Base-by-base conservation (phyloP, 164 flowering plant genomes). In the Chimonanthus salicifolius region DNA sequence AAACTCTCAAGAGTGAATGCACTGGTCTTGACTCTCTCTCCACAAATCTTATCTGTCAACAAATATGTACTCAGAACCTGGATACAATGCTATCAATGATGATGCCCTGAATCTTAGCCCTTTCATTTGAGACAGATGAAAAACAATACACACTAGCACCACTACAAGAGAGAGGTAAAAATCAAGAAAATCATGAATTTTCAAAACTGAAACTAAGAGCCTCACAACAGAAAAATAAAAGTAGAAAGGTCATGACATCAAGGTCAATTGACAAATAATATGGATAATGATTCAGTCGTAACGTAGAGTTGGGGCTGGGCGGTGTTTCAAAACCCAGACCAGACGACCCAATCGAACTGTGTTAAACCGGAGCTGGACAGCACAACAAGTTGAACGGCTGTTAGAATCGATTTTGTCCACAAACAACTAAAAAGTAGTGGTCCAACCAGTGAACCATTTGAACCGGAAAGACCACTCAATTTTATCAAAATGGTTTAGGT, bases 11-110 rank as follows among this genome's bases (percentile, higher is more conserved):
- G 60, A 54, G 11, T 10, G 15, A 54, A 54, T 7, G 87, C 73
- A 73, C 78, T 80, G 87, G 82, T 18, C 74, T 74, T 80, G 76
- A 76, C 74, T 54, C 80, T 76, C 77, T 83, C 77, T 92, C 89
- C 73, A 90, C 86, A 82, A 72, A 88, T 49, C 65, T 47, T 72
- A 85, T 83, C 98, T 83, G 75, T 33, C 6, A n/a, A 11, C 48
- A 20, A 21, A 62, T 62, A 15, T 62, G 21, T 48, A 7, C 47
- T 71, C 7, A 62, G 67, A 44, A 65, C 33, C 65, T 62, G 5
- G 47, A 66, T 44, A 11, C 5, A 44, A 2, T 8, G 16, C 60
- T 4, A 66, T 4, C 47, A 13, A 46, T 46, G 47, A 46, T 66
- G 69, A 10, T 46, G 0, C 21, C 15, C 18, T 66, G 60, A 64